phyloP scores from a whole-genome alignment of 306 rosid genomes.

The Castanea crenata region DNA sequence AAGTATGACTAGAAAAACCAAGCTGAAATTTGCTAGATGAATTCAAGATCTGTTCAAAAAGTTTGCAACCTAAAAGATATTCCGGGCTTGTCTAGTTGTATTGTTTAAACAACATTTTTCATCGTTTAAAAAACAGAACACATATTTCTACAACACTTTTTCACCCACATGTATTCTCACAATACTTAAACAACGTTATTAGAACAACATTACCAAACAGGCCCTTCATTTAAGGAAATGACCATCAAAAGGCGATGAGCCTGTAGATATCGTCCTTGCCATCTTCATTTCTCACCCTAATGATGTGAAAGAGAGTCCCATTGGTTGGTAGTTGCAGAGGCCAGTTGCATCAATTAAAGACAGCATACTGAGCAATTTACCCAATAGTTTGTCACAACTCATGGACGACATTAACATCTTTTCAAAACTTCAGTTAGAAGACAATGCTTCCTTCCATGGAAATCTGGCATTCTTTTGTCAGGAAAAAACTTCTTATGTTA shows the following conservation, averaged over 20 bases:
- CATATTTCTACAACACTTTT: too few species aligned
- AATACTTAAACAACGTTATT: too few species aligned
- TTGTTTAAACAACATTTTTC: too few species aligned
- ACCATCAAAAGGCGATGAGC: conserved; percentile 12
- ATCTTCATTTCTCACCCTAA: conserved; percentile 25
- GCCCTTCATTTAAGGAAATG: not conserved
- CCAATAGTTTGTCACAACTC: conserved; percentile 21
- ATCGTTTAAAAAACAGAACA: too few species aligned
- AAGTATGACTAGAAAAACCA: not conserved
- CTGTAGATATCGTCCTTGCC: conserved; percentile 22
- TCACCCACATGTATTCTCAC: too few species aligned
- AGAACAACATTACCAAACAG: too few species aligned
- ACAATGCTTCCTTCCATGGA: conserved; percentile 24
- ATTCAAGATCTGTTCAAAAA: not conserved
- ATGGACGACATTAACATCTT: conserved; percentile 28
- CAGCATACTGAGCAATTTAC: conserved; percentile 15
- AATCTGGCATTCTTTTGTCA: conserved; percentile 33
- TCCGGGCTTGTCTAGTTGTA: too few species aligned
- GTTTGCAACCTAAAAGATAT: not conserved
- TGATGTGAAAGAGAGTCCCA: conserved; percentile 12
- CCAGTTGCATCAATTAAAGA: conserved; percentile 26
- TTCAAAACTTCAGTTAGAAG: conserved; percentile 23
- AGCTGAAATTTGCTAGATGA: not conserved
- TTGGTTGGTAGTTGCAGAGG: conserved; percentile 18
- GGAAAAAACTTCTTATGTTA: conserved; percentile 22